These are phyloP conservation scores for Bodo saltans DNA, from an alignment of 78 protist genomes.

Conservation along the genomic window DNA sequence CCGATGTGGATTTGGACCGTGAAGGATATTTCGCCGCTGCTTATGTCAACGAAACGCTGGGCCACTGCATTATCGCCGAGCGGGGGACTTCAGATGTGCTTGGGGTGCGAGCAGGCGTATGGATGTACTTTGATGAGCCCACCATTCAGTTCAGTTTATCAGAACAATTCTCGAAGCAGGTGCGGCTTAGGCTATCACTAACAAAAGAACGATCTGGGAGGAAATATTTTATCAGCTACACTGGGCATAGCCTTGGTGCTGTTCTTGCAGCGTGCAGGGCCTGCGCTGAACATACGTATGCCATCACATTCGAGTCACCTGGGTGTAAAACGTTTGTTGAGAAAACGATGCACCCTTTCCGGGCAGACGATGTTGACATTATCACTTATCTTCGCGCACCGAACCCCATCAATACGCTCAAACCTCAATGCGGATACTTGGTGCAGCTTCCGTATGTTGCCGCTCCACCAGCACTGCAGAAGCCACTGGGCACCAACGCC, in stretches of 20 bases:
- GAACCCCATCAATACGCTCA: constrained; percentile 6
- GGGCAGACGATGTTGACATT: neutral
- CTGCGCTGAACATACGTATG: constrained; percentile 20
- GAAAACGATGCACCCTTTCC: constrained; percentile 9
- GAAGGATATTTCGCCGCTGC: constrained; percentile 17
- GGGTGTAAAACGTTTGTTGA: constrained; percentile 16
- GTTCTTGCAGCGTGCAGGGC: constrained; percentile 22
- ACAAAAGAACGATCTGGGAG: neutral
- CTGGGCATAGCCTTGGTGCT: constrained; percentile 19
- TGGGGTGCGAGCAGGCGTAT: constrained; percentile 19
- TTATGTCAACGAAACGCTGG: neutral
- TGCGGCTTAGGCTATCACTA: neutral
- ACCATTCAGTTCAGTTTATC: constrained; percentile 24
- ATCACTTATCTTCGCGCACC: constrained; percentile 11
- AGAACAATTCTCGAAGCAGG: constrained; percentile 22
- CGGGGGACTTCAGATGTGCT: constrained; percentile 13
- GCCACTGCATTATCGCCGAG: neutral
- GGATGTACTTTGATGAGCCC: constrained; percentile 34
- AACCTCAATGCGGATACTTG: constrained; percentile 2
- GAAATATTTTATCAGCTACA: neutral
- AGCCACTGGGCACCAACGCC: neutral
- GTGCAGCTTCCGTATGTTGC: constrained; percentile 15
- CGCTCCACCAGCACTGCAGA: neutral
- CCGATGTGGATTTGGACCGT: constrained; percentile 9
- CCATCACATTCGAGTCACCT: constrained; percentile 13